These are phyloP conservation scores for Dalechampia spathulata DNA, from an alignment of 441 rosid species.

Conservation along the genomic window DNA sequence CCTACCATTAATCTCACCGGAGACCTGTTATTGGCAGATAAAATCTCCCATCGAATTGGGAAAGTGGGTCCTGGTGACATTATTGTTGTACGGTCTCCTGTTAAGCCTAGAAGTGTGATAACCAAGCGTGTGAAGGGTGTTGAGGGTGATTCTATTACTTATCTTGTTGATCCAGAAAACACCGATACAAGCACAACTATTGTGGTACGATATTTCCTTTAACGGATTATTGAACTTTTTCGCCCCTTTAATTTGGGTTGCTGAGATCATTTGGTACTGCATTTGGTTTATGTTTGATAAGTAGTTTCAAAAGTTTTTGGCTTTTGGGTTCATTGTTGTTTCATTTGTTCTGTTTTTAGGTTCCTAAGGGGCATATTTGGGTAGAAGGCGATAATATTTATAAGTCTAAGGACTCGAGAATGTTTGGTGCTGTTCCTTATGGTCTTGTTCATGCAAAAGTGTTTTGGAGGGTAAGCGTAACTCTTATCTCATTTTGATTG, in stretches of 20 bases:
- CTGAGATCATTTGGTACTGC: neutral
- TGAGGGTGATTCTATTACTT: slow-evolving; percentile 58
- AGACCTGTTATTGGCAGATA: slow-evolving; percentile 45
- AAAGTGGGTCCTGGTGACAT: slow-evolving; percentile 57
- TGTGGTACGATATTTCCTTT: slow-evolving; percentile 30
- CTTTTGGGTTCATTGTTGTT: neutral
- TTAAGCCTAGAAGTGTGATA: slow-evolving; percentile 35
- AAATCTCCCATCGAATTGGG: slow-evolving; percentile 33
- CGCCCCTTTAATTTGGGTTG: neutral
- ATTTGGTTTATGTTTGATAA: neutral
- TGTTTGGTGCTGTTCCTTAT: slow-evolving; percentile 64
- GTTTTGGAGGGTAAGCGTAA: slow-evolving; percentile 52
- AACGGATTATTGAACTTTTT: neutral
- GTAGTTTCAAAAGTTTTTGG: neutral
- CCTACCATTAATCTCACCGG: slow-evolving; percentile 55
- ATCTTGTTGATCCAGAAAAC: slow-evolving; percentile 39
- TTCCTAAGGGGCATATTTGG: slow-evolving; percentile 71
- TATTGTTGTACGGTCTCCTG: slow-evolving; percentile 59
- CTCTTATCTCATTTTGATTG: neutral
- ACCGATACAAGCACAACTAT: slow-evolving; percentile 29
- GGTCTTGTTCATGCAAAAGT: slow-evolving; percentile 63
- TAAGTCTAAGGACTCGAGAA: slow-evolving; percentile 57
- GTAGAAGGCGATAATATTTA: slow-evolving; percentile 60
- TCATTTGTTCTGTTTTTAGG: slow-evolving; percentile 29
- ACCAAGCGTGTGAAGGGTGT: slow-evolving; percentile 55